Conservation (phyloP, 768 basidiomycete genomes). For the Termitomyces sp. region DNA sequence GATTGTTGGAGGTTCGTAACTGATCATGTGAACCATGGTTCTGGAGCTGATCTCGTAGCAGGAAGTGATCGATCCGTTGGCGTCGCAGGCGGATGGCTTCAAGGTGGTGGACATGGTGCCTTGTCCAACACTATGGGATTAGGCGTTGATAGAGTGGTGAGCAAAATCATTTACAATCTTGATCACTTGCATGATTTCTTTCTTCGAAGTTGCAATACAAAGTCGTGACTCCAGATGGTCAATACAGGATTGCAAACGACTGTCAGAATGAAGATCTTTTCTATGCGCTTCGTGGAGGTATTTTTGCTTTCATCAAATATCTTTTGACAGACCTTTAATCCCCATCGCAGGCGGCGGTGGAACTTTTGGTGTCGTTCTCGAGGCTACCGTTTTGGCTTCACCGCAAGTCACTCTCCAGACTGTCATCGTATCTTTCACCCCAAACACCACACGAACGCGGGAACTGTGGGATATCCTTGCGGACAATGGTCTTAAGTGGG, state of each 20-base stretch:
- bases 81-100: slow-evolving; percentile 41
- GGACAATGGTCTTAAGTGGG: slow-evolving; percentile 40
- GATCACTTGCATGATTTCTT: neutral
- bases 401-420: slow-evolving; percentile 36
- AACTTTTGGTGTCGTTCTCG: slow-evolving; percentile 45
- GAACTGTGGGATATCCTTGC: slow-evolving; percentile 37
- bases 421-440: slow-evolving; percentile 32
- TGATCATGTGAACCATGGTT: neutral
- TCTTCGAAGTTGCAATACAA: slow-evolving; percentile 43
- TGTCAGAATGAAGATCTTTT: slow-evolving; percentile 54
- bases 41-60: slow-evolving; percentile 5
- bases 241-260: slow-evolving; percentile 41
- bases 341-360: slow-evolving; percentile 38
- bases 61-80: slow-evolving; percentile 42
- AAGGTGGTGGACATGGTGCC: slow-evolving; percentile 45
- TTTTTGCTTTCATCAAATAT: neutral
- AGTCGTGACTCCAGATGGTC: slow-evolving; percentile 54
- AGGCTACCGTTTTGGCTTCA: slow-evolving; percentile 35
- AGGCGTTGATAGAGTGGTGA: slow-evolving; percentile 45
- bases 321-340: neutral
- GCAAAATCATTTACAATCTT: slow-evolving; percentile 5
- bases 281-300: slow-evolving; percentile 50
- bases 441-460: slow-evolving; percentile 25
- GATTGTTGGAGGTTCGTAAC: slow-evolving; percentile 38
- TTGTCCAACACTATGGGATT: slow-evolving; percentile 45